A percentile compares a stretch with the other conserved stretches of the same genome.
Conservation (phyloP, 139 green algal species). For the Picochlorum sp. region DNA sequence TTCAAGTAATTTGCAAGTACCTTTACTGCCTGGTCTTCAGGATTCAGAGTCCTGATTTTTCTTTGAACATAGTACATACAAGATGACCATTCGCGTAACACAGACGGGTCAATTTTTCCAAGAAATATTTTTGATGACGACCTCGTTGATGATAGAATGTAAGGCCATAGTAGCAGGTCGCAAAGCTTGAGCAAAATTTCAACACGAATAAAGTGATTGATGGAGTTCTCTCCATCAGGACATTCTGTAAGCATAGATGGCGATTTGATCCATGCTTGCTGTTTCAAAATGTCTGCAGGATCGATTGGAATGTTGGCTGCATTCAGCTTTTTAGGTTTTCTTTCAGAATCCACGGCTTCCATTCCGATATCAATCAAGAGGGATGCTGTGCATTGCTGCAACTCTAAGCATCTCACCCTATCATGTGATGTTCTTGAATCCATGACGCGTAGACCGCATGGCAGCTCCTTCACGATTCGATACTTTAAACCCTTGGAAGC, state of each 20-base stretch:
- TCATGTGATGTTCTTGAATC: neutral
- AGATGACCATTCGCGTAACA: neutral
- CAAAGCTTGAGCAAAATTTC: slow-evolving; percentile 3
- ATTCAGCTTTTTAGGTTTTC: neutral
- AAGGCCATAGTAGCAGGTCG: slow-evolving; percentile 5
- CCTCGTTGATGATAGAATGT: neutral
- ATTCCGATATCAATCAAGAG: neutral
- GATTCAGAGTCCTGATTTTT: slow-evolving; percentile 1
- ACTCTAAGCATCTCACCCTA: neutral
- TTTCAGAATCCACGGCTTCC: neutral
- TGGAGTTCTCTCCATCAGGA: neutral
- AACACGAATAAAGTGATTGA: neutral
- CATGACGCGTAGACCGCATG: neutral
- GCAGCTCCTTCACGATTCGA: neutral
- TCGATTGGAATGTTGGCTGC: neutral
- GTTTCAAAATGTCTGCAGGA: neutral
- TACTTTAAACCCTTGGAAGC: neutral
- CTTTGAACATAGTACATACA: neutral
- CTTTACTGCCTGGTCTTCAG: slow-evolving; percentile 8
- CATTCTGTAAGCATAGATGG: neutral
- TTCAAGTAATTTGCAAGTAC: neutral
- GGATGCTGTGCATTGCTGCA: slow-evolving; percentile 3
- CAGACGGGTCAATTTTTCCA: neutral
- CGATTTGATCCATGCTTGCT: neutral
- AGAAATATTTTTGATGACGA: neutral